Base-by-base conservation (phyloP, 768 basidiomycete species). In the Serendipita sp. region DNA sequence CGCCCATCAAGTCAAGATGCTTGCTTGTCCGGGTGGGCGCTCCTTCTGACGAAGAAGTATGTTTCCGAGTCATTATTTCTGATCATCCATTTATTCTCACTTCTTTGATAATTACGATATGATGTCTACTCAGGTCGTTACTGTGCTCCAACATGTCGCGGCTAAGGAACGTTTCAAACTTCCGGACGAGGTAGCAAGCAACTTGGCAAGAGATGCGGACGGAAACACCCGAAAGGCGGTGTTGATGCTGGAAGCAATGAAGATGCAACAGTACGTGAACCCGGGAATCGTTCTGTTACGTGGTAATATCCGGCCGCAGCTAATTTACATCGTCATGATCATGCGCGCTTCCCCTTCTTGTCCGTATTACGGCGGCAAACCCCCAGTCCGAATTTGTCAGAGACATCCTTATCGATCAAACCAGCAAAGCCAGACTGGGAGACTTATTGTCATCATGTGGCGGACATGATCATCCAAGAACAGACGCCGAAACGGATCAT, bases 371-470 rank as follows among this genome's bases (percentile, higher is more conserved):
- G 16, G 38, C 32, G 45, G 4, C 11, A 45, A 45, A 24, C 24
- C 24, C 24, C 24, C 69, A 92, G 89, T 64, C 88, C 89, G n/a
- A 89, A 92, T 72, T 79, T 95, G 45, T 81, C 84, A 3, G 88
- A 60, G 24, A 38, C 56, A 37, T 28, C 56, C 56, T 28, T 32
- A n/a, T 60, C 56, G 56, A 87, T 45, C 75, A 92, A 65, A 79
- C 81, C 38, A 92, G 92, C 93, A 13, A 93, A 97, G 74, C 93
- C 96, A n/a, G 96, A 99, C 71, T 99, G 96, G 96, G 96, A 99
- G 74, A 89, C 88, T 10, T 99, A 96, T 72, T 96, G 94, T 69
- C 79, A 86, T 69, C 92, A 92, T 72, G 86, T 97, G 10, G 93
- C 88, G 13, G 92, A 94, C 73, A 76, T 89, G 70, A 93, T 99